These are phyloP conservation scores for Suillus subaureus DNA, from an alignment of 768 basidiomycete species.

Conservation along the genomic window DNA sequence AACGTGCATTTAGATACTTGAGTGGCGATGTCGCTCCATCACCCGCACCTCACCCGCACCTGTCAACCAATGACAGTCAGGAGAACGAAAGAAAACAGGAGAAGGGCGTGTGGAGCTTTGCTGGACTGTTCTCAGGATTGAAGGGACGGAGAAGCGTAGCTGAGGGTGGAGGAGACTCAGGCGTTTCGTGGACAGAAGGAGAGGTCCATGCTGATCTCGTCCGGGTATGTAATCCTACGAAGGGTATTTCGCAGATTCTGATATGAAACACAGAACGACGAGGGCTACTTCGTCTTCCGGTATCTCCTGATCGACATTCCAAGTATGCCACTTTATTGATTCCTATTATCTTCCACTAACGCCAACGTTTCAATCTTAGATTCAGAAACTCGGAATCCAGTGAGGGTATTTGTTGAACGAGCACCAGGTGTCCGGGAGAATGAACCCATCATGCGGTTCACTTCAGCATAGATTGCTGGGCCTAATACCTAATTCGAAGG, in stretches of 20 bases:
- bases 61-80: constrained; percentile 32
- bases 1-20: constrained; percentile 69
- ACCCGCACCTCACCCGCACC: constrained; percentile 31
- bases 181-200: constrained; percentile 64
- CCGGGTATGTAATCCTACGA: constrained; percentile 49
- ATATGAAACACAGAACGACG: constrained; percentile 55
- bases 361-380: constrained; percentile 38
- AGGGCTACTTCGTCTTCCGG: constrained; percentile 77
- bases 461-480: constrained; percentile 35
- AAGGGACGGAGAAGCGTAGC: constrained; percentile 40
- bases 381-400: constrained; percentile 61
- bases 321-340: constrained; percentile 49
- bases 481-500: constrained; percentile 1
- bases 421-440: constrained; percentile 67
- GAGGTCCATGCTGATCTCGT: constrained; percentile 82
- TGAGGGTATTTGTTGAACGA: constrained; percentile 72
- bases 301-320: constrained; percentile 82
- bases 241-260: constrained; percentile 10
- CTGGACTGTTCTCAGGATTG: constrained; percentile 72
- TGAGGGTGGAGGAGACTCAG: constrained; percentile 36
- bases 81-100: constrained; percentile 33
- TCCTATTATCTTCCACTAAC: constrained; percentile 13
- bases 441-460: constrained; percentile 72
- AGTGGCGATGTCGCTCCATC: constrained; percentile 59
- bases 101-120: constrained; percentile 52